Evolutionary conservation across 140 eudicot species (phyloP), one percentile per base, ranked within the genome.

Genomic region (Flaveria floridana): DNA sequence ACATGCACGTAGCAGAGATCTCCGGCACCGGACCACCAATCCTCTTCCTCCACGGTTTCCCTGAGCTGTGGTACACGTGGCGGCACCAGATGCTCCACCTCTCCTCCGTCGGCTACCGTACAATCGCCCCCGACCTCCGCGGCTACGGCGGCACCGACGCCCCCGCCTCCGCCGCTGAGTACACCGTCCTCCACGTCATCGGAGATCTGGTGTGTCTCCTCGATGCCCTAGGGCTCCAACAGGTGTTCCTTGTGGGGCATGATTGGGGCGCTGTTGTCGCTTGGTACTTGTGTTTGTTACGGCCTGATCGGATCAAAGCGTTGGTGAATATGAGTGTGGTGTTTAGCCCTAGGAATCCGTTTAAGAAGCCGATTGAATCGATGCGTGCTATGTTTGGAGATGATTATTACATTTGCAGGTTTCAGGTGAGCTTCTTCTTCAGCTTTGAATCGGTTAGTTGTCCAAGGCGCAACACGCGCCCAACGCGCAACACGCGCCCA

Each of bases 1-100:
- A 85, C 76, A 80, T 91, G 87, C 97, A 91, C 86, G 83, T 86
- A 25, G 97, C 97, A 0, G 85, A 88, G 69, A 78, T 91, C 51
- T 9, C 79, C 34, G 84, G 84, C 34, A 48, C 68, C 10, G 89
- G 89, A 42, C 87, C 88, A 7, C 77, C 91, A 15, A 68, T 88
- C 46, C 87, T 91, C 13, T 86, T 91, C 86, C 91, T 91, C 83
- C 97, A 91, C 78, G 97, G 97, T 55, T 91, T 88, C 84, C 97
- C 97, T 0, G 96, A 91, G 61, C 93, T 91, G 72, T 91, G 97
- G 97, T 91, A 91, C 83, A 15, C 96, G 3, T 91, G 97, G 97
- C 86, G 97, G 59, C 97, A 91, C 85, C 97, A 91, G 84, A 82
- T 91, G 88, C 85, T 81, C 44, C 51, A 58, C 26, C 87, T 86